Evolutionary conservation across 352 stramenopile species (phyloP), one percentile per base, ranked within the genome.

Genomic region (Phytophthora sansomeana): DNA sequence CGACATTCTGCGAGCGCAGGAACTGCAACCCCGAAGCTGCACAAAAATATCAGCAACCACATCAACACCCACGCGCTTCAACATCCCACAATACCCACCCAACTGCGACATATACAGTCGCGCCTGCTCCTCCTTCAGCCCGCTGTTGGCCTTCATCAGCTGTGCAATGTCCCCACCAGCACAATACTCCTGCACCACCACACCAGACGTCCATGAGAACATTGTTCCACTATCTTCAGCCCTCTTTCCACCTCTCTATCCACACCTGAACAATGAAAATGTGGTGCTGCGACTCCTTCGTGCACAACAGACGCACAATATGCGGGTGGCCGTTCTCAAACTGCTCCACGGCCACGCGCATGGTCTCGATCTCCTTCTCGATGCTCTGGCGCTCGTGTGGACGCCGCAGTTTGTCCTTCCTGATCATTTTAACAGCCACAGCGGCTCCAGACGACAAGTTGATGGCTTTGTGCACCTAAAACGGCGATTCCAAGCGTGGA

Each of bases 271-370:
- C 85, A 28, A 94, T 94, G 63, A 89, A 94, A 47, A 94, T 94
- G 53, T 90, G 78, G 17, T 89, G 74, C 64, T 92, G 82, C 39
- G 85, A 94, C 59, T 92, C 84, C 42, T 93, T 93, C 5, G 85
- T 94, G 56, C 82, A 91, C 33, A 94, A 56, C 52, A 94, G 64
- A 6, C 85, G 85, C 56, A 94, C 83, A 48, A 94, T 94, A 44
- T 94, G 85, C 49, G 85, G 85, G 58, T 94, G 85, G n/a, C 85
- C 85, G 36, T 94, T 94, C 66, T 94, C 85, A 58, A 87, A 94
- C 68, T 92, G 81, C 72, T 94, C 85, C 33, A 94, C 85, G 14
- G 85, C 85, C 36, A 94, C 85, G 53, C 82, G 81, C 85, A 94
- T 94, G 19, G 85, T 94, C 67, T 92, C 85, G 38, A 94, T 92